Evolutionary conservation across 441 rosid genomes (phyloP), one percentile per base, ranked within the genome.

Genomic region (Croton setiger): DNA sequence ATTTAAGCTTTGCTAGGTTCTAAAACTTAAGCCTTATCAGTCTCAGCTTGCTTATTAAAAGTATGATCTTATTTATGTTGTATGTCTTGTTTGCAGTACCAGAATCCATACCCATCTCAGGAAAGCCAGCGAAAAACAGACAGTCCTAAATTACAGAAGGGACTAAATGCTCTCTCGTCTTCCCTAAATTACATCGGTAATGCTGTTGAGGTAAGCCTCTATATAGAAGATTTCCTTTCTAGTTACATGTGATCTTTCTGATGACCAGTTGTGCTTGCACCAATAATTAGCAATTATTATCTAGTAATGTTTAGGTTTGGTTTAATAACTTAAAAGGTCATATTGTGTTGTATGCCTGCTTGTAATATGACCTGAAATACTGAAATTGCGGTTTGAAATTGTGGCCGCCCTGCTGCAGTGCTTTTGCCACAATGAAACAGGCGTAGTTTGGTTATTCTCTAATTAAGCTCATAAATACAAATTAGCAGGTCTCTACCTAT

Each of bases 121-220:
- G 82, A 79, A 5, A 70, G 57, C 37, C 63, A 51, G 47, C 77
- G 69, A 71, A 90, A 83, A 82, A 78, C 76, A 66, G 96, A 92
- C 5, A 83, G 70, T 80, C 96, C 93, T 31, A 76, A 74, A 63
- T 68, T 88, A 15, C 83, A 88, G 75, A 88, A 84, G 75, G 89
- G 97, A 39, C 74, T 88, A 78, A 85, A 87, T 69, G 85, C 79
- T 60, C 74, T 93, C 69, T 79, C 96, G n/a, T 69, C 91, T 72
- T 90, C 98, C 55, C 84, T 92, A n/a, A 90, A 88, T 78, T 88
- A 88, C 58, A 84, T 90, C 39, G 98, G 92, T 43, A 88, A 83
- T 76, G 96, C 92, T 66, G 86, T 85, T 64, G 96, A 90, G 93
- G 98, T 90, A 58, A 64, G 71, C 66, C n/a, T 23, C 51, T 39